Conservation (phyloP, 257 asterid species). For the Nicotiana tabacum region DNA sequence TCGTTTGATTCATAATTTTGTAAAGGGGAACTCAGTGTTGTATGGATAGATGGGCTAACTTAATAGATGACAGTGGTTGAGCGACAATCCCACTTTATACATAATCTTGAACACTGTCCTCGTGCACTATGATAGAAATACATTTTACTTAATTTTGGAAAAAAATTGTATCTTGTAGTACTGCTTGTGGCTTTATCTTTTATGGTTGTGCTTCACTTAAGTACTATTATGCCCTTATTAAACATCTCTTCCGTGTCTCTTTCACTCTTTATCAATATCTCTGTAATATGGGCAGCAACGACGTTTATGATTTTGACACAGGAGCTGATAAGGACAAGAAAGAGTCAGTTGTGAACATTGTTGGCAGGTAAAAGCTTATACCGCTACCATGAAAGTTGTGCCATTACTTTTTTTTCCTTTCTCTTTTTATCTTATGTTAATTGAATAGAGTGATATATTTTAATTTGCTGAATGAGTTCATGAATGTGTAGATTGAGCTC, state of each 20-base stretch:
- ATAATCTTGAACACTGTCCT: background rate
- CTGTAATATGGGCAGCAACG: conserved; percentile 67
- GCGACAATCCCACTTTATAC: background rate
- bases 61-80: background rate
- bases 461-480: background rate
- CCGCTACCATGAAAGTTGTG: background rate
- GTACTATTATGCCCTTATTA: background rate
- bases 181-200: background rate
- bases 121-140: background rate
- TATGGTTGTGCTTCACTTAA: background rate
- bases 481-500: background rate
- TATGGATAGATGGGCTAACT: background rate
- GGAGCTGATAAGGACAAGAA: conserved; percentile 95
- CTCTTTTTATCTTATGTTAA: background rate
- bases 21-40: too few relatives aligned
- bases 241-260: conserved; percentile 4
- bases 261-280: conserved; percentile 15
- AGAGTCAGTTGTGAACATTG: conserved; percentile 82
- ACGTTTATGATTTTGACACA: conserved; percentile 86
- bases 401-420: background rate
- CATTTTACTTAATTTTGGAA: background rate
- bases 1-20: background rate
- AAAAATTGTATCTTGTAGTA: background rate
- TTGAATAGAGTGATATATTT: background rate
- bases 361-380: conserved; percentile 53